These are phyloP conservation scores for Trichoderma endophyticum DNA, from an alignment of 2,329 filamentous ascomycete genomes.

Conservation along the genomic window DNA sequence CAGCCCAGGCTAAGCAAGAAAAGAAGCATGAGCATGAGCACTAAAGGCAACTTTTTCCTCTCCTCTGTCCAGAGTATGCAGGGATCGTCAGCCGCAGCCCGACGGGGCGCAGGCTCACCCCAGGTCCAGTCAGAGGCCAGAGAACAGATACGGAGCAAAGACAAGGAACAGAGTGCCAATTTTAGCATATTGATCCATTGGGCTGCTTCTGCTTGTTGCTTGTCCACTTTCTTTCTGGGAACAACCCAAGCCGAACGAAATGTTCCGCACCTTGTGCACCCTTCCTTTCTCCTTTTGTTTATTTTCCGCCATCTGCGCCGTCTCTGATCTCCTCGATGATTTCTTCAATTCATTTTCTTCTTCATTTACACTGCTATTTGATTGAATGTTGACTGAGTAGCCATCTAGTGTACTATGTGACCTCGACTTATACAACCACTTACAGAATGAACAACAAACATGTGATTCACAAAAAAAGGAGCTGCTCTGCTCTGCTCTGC, in stretches of 20 bases:
- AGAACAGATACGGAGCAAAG: not conserved
- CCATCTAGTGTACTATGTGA: too few species aligned
- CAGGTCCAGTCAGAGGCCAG: not conserved
- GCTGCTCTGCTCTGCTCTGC: not conserved
- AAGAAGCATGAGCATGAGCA: not conserved
- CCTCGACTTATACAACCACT: not conserved
- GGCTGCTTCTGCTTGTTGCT: not conserved
- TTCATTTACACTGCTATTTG: not conserved
- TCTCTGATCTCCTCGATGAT: not conserved
- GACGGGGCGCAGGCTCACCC: slow-evolving; percentile 16
- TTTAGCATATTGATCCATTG: not conserved
- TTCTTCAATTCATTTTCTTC: not conserved
- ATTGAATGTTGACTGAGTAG: too few species aligned
- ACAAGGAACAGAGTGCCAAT: not conserved
- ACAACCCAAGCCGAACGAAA: not conserved
- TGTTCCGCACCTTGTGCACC: not conserved
- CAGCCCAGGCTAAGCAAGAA: not conserved
- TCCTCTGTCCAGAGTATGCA: not conserved
- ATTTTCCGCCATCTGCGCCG: not conserved
- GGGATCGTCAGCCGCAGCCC: slow-evolving; percentile 17
- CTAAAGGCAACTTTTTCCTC: not conserved
- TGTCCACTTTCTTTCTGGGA: not conserved
- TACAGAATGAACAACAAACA: not conserved
- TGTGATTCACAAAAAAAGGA: not conserved
- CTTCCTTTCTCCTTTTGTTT: not conserved